phyloP scores from a whole-genome alignment of 345 rosid species.

The Eucalyptus shirleyi region DNA sequence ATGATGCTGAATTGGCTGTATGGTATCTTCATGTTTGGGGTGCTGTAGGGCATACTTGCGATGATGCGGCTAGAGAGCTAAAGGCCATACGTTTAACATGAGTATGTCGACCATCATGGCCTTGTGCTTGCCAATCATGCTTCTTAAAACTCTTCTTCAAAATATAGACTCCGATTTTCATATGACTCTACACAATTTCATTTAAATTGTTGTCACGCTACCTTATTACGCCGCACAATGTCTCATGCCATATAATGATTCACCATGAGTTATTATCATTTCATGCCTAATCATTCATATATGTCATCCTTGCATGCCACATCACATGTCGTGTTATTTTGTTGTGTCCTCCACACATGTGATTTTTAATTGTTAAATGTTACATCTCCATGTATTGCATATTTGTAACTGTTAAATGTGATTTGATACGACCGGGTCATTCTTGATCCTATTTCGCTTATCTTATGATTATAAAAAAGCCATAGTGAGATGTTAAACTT shows the following conservation, averaged over 20 bases:
- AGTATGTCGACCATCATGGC: neutral
- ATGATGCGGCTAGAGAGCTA: neutral
- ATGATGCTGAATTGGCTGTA: neutral
- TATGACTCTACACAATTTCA: neutral
- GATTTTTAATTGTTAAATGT: neutral
- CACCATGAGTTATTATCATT: neutral
- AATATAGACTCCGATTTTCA: neutral
- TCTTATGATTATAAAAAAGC: neutral
- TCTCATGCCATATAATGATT: neutral
- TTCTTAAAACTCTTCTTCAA: neutral
- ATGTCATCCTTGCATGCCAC: neutral
- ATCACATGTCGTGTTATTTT: neutral
- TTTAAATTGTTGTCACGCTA: neutral
- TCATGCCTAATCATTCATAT: neutral
- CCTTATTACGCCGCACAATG: neutral
- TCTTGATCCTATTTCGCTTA: neutral
- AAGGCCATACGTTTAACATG: neutral
- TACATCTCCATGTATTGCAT: neutral
- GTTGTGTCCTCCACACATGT: neutral
- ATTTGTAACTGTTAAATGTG: neutral
- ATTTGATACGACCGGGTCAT: rapidly evolving
- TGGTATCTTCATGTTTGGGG: neutral
- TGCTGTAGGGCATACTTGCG: neutral
- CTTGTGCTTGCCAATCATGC: neutral
- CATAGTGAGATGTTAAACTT: neutral